Conservation (phyloP, 2,329 filamentous ascomycete genomes). For the Botrytis medusae region DNA sequence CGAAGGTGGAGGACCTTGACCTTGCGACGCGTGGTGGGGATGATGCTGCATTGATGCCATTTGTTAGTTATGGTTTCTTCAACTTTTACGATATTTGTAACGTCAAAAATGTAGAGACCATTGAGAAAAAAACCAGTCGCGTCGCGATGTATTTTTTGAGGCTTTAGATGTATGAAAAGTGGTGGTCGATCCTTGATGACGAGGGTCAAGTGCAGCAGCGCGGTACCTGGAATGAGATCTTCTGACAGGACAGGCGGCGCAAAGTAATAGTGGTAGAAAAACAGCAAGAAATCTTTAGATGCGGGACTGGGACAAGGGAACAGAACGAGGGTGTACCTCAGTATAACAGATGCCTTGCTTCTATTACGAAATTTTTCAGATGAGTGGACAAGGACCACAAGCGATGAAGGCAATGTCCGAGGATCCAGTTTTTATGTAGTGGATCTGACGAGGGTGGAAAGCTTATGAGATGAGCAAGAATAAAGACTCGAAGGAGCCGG, state of each 20-base stretch:
- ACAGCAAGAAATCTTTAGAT: slow-evolving; percentile 25
- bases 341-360: slow-evolving; percentile 39
- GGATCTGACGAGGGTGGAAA: slow-evolving; percentile 35
- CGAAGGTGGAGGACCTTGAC: slow-evolving; percentile 58
- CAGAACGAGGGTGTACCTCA: slow-evolving; percentile 39
- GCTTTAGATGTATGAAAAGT: slow-evolving; percentile 34
- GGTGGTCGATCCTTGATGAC: slow-evolving; percentile 38
- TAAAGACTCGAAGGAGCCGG: slow-evolving; percentile 29
- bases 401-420: slow-evolving; percentile 39
- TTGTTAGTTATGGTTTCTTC: slow-evolving; percentile 34
- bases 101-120: slow-evolving; percentile 39
- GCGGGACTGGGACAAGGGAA: slow-evolving; percentile 35
- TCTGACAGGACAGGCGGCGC: slow-evolving; percentile 32
- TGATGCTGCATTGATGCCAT: slow-evolving; percentile 61
- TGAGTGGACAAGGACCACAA: slow-evolving; percentile 31
- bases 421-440: slow-evolving; percentile 35
- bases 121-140: slow-evolving; percentile 37
- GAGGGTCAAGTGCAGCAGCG: slow-evolving; percentile 38
- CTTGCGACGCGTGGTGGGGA: slow-evolving; percentile 71
- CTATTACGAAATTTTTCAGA: slow-evolving; percentile 37
- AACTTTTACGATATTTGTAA: slow-evolving; percentile 29
- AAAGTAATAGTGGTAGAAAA: slow-evolving; percentile 28
- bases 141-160: slow-evolving; percentile 39
- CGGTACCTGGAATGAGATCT: slow-evolving; percentile 36
- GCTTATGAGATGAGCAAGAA: slow-evolving; percentile 21